phyloP scores from a whole-genome alignment of 1,139 yeast genomes.

The Taiozyma sp. region DNA sequence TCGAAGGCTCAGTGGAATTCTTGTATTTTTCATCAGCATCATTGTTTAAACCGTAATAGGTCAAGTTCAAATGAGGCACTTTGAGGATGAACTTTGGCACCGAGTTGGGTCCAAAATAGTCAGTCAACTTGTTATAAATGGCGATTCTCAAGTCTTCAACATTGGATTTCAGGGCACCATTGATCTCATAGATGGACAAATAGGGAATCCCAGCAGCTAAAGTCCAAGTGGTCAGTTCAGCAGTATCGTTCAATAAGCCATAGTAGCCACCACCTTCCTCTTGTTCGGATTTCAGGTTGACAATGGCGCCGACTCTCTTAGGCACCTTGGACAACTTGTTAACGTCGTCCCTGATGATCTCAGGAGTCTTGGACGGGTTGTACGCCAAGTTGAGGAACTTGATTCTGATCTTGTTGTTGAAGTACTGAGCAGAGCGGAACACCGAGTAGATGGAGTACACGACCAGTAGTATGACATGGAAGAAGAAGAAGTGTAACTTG shows the following conservation, averaged over 20 bases:
- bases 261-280: conserved; percentile 87
- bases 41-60: conserved; percentile 37
- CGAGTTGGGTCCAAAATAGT: conserved; percentile 69
- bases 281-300: conserved; percentile 65
- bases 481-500: conserved; percentile 9
- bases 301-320: conserved; percentile 61
- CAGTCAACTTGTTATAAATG: conserved; percentile 53
- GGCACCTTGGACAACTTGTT: conserved; percentile 71
- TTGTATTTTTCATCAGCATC: conserved; percentile 27
- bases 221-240: conserved; percentile 84
- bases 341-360: conserved; percentile 80
- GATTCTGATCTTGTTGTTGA: conserved; percentile 50
- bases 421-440: conserved; percentile 44
- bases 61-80: conserved; percentile 56
- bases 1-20: conserved; percentile 16
- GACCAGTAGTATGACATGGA: conserved; percentile 32
- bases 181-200: conserved; percentile 73
- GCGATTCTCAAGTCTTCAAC: conserved; percentile 55
- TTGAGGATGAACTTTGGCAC: conserved; percentile 56
- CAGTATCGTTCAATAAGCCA: conserved; percentile 69
- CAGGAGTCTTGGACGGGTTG: conserved; percentile 82
- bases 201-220: conserved; percentile 74
- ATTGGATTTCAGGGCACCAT: conserved; percentile 57
- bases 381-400: conserved; percentile 60
- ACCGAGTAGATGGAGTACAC: conserved; percentile 53